Conservation (phyloP, 2,329 filamentous ascomycete species). For the Diaporthe humulicola region DNA sequence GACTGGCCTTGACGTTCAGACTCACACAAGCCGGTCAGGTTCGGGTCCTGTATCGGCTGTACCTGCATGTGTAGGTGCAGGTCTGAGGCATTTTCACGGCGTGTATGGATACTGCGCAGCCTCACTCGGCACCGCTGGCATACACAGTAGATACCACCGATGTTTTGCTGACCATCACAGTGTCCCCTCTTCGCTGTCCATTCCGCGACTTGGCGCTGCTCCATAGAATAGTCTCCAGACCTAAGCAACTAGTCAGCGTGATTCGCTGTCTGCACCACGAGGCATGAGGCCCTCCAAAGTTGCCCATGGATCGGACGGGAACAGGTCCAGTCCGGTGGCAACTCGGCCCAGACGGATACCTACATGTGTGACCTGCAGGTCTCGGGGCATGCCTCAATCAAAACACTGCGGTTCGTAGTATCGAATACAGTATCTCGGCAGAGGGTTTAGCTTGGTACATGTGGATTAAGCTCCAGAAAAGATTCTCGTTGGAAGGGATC, state of each 20-base stretch:
- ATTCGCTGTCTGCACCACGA: background rate
- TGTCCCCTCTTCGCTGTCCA: conserved; percentile 13
- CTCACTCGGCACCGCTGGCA: conserved; percentile 3
- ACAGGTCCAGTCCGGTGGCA: conserved; percentile 1
- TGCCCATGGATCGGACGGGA: background rate
- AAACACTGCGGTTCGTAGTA: background rate
- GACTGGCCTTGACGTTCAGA: background rate
- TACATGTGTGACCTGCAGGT: background rate
- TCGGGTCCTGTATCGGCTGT: conserved; percentile 8
- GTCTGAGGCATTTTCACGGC: conserved; percentile 24
- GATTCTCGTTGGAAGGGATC: background rate
- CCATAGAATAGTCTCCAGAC: background rate
- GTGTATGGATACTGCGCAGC: conserved; percentile 20
- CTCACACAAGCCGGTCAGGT: background rate
- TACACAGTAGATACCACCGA: no score
- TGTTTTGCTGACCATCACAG: conserved; percentile 20
- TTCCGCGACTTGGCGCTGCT: conserved; percentile 15
- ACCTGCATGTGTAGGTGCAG: conserved; percentile 14
- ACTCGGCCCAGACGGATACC: background rate
- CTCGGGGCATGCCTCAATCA: background rate
- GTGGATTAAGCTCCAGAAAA: conserved; percentile 13
- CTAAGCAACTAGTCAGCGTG: background rate
- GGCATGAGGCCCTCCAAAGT: background rate
- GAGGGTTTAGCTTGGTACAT: background rate
- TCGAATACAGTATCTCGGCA: background rate